Evolutionary conservation across 805 yeast genomes (phyloP), one percentile per base, ranked within the genome.

Genomic region (Debaryomyces hansenii): DNA sequence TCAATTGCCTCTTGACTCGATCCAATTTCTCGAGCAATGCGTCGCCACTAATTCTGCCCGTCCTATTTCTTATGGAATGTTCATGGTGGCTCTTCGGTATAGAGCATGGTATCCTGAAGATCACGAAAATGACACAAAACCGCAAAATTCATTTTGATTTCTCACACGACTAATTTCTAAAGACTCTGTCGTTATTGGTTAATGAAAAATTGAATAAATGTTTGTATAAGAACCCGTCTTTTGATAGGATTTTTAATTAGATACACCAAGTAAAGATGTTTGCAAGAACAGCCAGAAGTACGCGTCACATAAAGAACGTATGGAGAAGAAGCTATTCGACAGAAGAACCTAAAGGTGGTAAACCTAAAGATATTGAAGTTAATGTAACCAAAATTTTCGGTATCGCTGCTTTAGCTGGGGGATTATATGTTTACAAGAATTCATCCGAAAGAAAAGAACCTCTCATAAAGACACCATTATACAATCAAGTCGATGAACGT

Each of bases 341-440:
- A 4, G 38, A 41, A 31, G 48, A 28, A 27, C 42, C 42, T 10
- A 39, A 31, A 11, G 34, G 16, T 12, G 16, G 16, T 14, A 31
- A 38, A 31, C 46, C 49, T 20, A 66, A 66, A 53, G 60, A 61
- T 27, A 45, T 60, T 33, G 76, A 72, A 54, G 66, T 72, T 53
- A 70, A 67, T 51, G 56, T 70, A 41, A 59, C 74, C 42, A 72
- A 69, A 49, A 69, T 72, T 38, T 66, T 72, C 50, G 75, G 74
- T 37, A 53, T 70, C 31, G 76, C 76, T 33, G 66, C 70, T 24
- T 53, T 67, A 44, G 70, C 67, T 14, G 78, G 74, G 9, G 67
- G 62, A 20, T 54, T 59, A 16, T 62, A 67, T 37, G 66, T 66
- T 35, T 67, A 66, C 56, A 63, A 60, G 50, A 64, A 65, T 54